Percentiles rank a stretch among this genome's conserved stretches.
Evolutionary conservation across 2,329 filamentous ascomycete species (phyloP).

Genomic region (Aureobasidium sp.): DNA sequence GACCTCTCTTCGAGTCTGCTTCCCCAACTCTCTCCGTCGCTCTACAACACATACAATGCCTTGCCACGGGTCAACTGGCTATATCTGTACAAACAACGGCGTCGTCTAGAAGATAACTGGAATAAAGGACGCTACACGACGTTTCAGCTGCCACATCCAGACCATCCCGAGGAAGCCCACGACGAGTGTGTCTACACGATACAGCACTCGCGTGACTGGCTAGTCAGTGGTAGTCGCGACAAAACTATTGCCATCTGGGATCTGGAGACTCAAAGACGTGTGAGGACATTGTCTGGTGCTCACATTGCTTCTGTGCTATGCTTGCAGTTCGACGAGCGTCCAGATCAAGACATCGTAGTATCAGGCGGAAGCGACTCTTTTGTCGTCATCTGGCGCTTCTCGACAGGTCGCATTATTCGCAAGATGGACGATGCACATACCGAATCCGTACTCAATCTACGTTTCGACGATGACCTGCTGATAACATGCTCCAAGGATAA

Average conservation of each 20-base stretch:
- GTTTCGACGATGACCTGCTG: slow-evolving; percentile 83
- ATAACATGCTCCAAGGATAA: slow-evolving; percentile 98
- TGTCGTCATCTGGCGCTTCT: slow-evolving; percentile 34
- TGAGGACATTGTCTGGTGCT: slow-evolving; percentile 47
- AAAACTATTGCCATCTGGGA: slow-evolving; percentile 86
- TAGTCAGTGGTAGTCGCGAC: slow-evolving; percentile 92
- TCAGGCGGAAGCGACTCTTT: slow-evolving; percentile 21
- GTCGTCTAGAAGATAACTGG: slow-evolving; percentile 86
- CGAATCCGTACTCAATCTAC: slow-evolving; percentile 88
- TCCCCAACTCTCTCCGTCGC: neutral
- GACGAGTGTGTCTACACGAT: slow-evolving; percentile 91
- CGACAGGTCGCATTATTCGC: slow-evolving; percentile 76
- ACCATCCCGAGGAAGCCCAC: slow-evolving; percentile 74
- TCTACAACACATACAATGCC: neutral
- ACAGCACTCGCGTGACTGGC: slow-evolving; percentile 75
- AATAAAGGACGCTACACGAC: slow-evolving; percentile 71
- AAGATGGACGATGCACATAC: slow-evolving; percentile 69
- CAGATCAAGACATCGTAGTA: slow-evolving; percentile 40
- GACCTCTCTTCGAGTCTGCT: neutral
- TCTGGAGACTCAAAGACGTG: slow-evolving; percentile 62
- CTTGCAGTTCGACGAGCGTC: slow-evolving; percentile 85
- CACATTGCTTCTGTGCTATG: slow-evolving; percentile 87
- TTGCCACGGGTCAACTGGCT: slow-evolving; percentile 66
- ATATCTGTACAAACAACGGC: slow-evolving; percentile 82
- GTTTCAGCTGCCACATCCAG: slow-evolving; percentile 84